These are phyloP conservation scores for Nicotiana rustica DNA, from an alignment of 305 asterid species.

Conservation along the genomic window DNA sequence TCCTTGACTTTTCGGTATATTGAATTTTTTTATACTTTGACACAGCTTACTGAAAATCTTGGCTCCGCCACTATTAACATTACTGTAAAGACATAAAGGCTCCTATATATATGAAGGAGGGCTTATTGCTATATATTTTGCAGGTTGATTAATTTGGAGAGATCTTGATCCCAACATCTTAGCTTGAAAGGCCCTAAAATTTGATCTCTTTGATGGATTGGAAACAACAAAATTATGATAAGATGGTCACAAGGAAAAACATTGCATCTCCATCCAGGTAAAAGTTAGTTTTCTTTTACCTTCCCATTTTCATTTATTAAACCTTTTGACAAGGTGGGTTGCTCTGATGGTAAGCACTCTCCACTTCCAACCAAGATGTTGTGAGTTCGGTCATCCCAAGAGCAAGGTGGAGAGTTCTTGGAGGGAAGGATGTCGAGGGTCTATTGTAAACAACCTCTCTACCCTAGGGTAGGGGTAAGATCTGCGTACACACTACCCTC, in stretches of 20 bases:
- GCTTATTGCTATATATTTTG: background rate
- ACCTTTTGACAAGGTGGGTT: background rate
- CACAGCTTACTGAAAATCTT: no score
- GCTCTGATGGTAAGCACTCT: no score
- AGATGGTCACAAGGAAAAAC: slow-evolving; percentile 57
- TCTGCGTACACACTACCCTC: no score
- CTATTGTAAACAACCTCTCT: no score
- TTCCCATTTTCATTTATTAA: background rate
- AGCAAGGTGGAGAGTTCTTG: no score
- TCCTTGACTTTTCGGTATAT: no score
- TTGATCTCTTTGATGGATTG: slow-evolving; percentile 9
- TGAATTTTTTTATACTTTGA: no score
- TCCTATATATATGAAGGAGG: background rate
- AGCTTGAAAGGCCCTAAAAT: background rate
- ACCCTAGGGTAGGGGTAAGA: no score
- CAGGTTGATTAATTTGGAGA: slow-evolving; percentile 16
- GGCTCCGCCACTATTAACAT: background rate
- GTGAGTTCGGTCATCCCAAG: no score
- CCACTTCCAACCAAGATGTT: no score
- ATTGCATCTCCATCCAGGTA: slow-evolving; percentile 52
- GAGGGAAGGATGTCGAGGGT: no score
- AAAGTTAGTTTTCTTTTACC: no score
- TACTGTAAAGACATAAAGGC: background rate
- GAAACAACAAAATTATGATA: slow-evolving; percentile 5
- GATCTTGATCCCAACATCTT: background rate